phyloP scores from a whole-genome alignment of 1,284 basidiomycete species.

The Porogramme epimiltina region DNA sequence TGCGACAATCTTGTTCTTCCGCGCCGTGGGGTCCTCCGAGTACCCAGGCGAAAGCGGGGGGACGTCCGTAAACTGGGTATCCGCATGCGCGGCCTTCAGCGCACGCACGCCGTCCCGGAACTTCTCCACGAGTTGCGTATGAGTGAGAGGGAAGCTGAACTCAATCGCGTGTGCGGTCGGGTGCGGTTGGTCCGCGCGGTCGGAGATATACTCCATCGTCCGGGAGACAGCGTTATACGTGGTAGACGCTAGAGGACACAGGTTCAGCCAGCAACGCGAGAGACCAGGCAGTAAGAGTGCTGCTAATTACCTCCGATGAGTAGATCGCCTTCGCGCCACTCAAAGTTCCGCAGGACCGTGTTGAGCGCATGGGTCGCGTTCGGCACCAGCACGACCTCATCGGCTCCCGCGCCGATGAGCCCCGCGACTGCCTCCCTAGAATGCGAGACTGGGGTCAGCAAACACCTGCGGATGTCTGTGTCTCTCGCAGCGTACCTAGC shows the following conservation, averaged over 20 bases:
- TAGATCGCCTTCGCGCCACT: constrained; percentile 51
- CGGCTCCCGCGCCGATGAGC: constrained; percentile 56
- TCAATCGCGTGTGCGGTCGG: constrained; percentile 16
- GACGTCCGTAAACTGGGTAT: constrained; percentile 25
- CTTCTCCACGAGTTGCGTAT: constrained; percentile 53
- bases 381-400: constrained; percentile 68
- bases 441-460: no score
- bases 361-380: constrained; percentile 72
- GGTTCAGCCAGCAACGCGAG: not conserved
- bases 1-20: constrained; percentile 59
- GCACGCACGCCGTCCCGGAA: constrained; percentile 47
- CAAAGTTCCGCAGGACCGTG: constrained; percentile 65
- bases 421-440: constrained; percentile 48
- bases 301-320: constrained; percentile 50
- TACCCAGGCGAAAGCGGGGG: constrained; percentile 19
- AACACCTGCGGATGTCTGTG: no score
- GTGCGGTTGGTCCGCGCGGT: constrained; percentile 37
- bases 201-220: constrained; percentile 60
- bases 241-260: constrained; percentile 20
- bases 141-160: constrained; percentile 54
- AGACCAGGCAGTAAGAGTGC: no score
- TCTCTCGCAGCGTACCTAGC: constrained; percentile 35
- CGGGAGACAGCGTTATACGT: constrained; percentile 67
- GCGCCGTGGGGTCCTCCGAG: not conserved
- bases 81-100: constrained; percentile 37